Evolutionary conservation across 345 rosid species (phyloP), one percentile per base, ranked within the genome.

Genomic region (Limnanthes douglasii): DNA sequence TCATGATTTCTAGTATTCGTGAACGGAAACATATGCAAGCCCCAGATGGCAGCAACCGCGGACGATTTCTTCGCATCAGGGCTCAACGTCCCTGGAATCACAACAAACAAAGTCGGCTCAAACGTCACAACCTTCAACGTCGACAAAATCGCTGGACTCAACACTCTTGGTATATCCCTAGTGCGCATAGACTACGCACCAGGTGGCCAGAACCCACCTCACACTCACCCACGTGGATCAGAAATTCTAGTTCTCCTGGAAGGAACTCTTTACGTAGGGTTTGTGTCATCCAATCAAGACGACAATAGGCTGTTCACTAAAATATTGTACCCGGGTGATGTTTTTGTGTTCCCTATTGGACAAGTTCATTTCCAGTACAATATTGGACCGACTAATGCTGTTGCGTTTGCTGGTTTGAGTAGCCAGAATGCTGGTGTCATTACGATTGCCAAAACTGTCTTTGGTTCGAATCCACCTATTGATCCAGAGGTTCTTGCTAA

Each of bases 141-240:
- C 0, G 37, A 25, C 2, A 37, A 46, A 6, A 26, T 58, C 11
- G 28, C 46, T 0, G 64, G 59, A 15, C 53, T 58, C 3, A 58
- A 46, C 32, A 56, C 62, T 3, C 21, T 49, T 2, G 62, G 62
- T 5, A 37, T 31, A 4, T 56, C 55, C 6, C 12, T 39, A 7
- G 30, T 26, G 8, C 30, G 30, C 10, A 26, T 26, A 7, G 30
- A 26, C 8, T 26, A 2, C 8, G 30, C 30, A 2, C 30, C 30
- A 26, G 41, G 21, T 2, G 53, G 65, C 5, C 47, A 46, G 1
- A 53, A 42, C 18, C 54, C 60, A 15, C 64, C 54, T 10, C 64
- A 51, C 37, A 41, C 25, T 14, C 64, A 58, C 18, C 58, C 64
- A 1, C 43, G 64, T 6, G 64, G 29, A 13, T 29, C 50, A 0